Percentiles rank a stretch among this genome's conserved stretches.
phyloP scores from a whole-genome alignment of 345 rosid species.

The Geranium rotundifolium region DNA sequence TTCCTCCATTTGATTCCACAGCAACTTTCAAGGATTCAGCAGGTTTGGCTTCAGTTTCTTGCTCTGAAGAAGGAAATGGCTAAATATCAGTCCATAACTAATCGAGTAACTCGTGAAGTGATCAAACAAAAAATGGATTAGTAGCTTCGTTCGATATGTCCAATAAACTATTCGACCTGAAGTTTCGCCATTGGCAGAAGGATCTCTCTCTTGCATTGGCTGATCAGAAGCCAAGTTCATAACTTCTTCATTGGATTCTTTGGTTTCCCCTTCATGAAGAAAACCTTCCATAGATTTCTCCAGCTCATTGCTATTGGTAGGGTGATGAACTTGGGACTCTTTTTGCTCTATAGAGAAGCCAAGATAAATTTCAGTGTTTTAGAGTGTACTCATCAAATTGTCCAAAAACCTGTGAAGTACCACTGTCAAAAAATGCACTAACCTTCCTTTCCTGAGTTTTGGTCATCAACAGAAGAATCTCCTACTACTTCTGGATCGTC shows the following conservation, averaged over 20 bases:
- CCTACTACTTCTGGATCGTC: background rate
- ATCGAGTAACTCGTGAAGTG: background rate
- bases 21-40: background rate
- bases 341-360: background rate
- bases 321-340: background rate
- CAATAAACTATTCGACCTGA: background rate
- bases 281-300: background rate
- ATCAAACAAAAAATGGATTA: background rate
- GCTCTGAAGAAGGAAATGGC: background rate
- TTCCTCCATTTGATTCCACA: background rate
- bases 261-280: background rate
- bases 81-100: too few relatives aligned
- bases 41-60: background rate
- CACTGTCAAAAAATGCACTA: background rate
- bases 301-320: background rate
- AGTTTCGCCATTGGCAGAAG: background rate
- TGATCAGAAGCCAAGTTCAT: background rate
- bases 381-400: background rate
- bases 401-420: background rate
- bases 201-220: background rate
- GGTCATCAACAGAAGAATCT: background rate
- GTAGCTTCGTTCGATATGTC: background rate
- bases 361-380: background rate
- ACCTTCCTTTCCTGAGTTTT: background rate
- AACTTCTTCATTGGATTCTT: background rate